Evolutionary conservation across 2,329 filamentous ascomycete species (phyloP).

Genomic region (Xylariaceae sp.): DNA sequence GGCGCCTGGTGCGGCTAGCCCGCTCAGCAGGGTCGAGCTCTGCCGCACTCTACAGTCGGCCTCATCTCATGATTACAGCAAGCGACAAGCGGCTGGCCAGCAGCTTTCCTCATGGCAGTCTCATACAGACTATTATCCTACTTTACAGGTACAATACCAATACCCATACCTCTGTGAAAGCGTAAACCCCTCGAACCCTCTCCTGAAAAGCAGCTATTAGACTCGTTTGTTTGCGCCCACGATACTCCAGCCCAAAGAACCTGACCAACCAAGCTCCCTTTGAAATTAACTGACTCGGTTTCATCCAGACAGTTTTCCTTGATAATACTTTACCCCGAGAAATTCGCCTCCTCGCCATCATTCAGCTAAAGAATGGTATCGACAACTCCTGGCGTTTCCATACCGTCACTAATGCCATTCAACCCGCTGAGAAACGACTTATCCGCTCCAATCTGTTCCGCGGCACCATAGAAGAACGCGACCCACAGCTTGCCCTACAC

Average conservation of each 20-base stretch:
- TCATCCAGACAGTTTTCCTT: constrained; percentile 74
- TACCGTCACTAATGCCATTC: constrained; percentile 67
- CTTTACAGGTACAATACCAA: constrained; percentile 65
- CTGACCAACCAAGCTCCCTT: background rate
- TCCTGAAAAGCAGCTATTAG: no score
- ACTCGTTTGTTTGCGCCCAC: no score
- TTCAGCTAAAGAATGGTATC: constrained; percentile 95
- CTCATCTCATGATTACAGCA: constrained; percentile 65
- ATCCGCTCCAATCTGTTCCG: constrained; percentile 80
- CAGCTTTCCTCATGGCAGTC: constrained; percentile 77
- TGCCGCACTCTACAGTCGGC: constrained; percentile 69
- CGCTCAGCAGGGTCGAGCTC: constrained; percentile 68
- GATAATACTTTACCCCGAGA: constrained; percentile 78
- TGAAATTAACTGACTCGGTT: constrained; percentile 12
- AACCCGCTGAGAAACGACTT: constrained; percentile 74
- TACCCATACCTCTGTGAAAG: background rate
- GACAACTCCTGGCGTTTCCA: constrained; percentile 89
- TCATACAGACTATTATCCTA: constrained; percentile 69
- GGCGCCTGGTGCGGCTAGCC: constrained; percentile 80
- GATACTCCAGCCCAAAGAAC: no score
- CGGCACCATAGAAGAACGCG: constrained; percentile 77
- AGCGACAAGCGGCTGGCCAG: constrained; percentile 71
- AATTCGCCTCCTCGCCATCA: constrained; percentile 86
- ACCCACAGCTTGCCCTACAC: constrained; percentile 79
- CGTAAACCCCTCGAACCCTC: no score